Base-by-base conservation (phyloP, 2,329 filamentous ascomycete species). In the Bipolaris bicolor region DNA sequence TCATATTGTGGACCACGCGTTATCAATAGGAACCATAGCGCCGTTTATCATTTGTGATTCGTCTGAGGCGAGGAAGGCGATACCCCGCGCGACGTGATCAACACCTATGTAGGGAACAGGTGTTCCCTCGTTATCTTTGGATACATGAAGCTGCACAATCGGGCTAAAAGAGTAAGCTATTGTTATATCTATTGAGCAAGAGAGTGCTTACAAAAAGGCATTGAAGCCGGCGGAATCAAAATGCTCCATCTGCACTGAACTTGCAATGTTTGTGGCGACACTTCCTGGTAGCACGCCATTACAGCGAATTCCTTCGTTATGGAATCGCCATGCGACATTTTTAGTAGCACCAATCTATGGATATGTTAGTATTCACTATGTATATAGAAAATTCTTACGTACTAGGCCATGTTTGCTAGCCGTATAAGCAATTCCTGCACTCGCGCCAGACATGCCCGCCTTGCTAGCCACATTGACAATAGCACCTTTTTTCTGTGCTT, bases 261-360 rank as follows among this genome's bases (percentile, higher is more conserved):
- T 64, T 4, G 61, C 58, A 33, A 68, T 70, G 16, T 68, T 70
- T 1, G 66, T 67, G 5, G 47, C 44, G 3, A 67, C 58, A 73
- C 73, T 69, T 43, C 77, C 78, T 2, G 80, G 80, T 3, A 80
- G 70, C 3, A 82, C 71, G 16, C 78, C 79, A 60, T 82, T 82
- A 60, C 79, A 81, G 6, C 80, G 71, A 44, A 83, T 80, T 7
- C 77, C 75, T 33, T 81, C 76, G 33, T 78, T 73, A 15, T 73
- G 74, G 57, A 81, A 82, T 4, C 78, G 68, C 75, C 78, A 82
- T 4, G 80, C 80, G 0, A 81, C 78, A 49, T 81, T 81, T 59
- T 80, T 81, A 3, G 80, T 82, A 11, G 79, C 78, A 9, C 80
- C 80, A 15, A 80, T 68, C 70, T 46, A 65, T 65, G 1, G 60